phyloP scores from a whole-genome alignment of 2,329 filamentous ascomycete species.

The Colletotrichum graminicola region DNA sequence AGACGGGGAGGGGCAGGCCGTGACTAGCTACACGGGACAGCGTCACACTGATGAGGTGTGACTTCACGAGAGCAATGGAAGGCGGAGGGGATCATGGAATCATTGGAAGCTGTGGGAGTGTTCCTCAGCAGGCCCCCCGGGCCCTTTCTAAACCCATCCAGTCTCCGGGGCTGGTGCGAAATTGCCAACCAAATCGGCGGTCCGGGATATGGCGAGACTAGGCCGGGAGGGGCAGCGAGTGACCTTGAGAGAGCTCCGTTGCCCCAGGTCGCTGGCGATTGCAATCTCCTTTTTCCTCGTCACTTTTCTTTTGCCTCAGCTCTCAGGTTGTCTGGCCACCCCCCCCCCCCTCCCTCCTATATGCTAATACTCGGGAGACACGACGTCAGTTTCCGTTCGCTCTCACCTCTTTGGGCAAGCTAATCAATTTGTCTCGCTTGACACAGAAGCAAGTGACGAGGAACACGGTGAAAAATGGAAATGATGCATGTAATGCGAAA shows the following conservation, averaged over 20 bases:
- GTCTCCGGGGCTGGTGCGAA: conserved; percentile 25
- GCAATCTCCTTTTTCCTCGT: conserved; percentile 28
- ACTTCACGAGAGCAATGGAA: not conserved
- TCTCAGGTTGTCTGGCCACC: not conserved
- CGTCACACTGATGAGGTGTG: conserved; percentile 1
- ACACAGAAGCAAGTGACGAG: conserved; percentile 11
- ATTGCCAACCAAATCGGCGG: conserved; percentile 33
- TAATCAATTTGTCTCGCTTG: not conserved
- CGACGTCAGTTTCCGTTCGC: conserved; percentile 15
- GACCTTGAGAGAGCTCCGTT: conserved; percentile 1
- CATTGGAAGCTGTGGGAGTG: conserved; percentile 17
- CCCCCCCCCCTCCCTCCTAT: too few species aligned
- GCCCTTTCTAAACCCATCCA: not conserved
- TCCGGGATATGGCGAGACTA: conserved; percentile 32
- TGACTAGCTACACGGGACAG: not conserved
- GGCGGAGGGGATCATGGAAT: conserved; percentile 3
- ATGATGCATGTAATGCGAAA: conserved; percentile 22
- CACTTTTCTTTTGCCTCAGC: conserved; percentile 25
- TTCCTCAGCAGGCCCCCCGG: not conserved
- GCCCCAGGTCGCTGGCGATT: conserved; percentile 23
- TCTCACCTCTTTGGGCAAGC: conserved; percentile 5
- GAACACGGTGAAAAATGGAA: not conserved
- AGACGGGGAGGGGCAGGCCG: not conserved
- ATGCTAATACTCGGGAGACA: not conserved
- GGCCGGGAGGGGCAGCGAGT: conserved; percentile 25